Base-by-base conservation (phyloP, 2,329 filamentous ascomycete species). In the Exutisphaerella laricina region DNA sequence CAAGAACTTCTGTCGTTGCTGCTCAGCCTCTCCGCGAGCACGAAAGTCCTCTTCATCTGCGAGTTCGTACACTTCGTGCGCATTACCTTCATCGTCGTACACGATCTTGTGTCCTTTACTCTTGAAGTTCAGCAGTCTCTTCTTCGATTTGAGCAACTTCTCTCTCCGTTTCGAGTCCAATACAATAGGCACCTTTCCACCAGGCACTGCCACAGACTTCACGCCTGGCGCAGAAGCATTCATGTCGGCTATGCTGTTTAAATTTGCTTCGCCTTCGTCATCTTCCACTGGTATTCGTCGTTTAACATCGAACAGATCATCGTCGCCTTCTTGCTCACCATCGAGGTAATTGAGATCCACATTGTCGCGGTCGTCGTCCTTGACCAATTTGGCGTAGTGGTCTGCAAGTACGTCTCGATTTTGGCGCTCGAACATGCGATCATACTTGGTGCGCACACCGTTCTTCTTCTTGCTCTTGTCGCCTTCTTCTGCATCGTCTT, bases 351-450 rank as follows among this genome's bases (percentile, higher is more conserved):
- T 57, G 26, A 62, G 53, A 33, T 67, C 59, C 25, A 64, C 60
- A 23, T 62, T 57, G 22, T 61, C 61, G 2, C 66, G 60, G 17
- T 66, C 68, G 29, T 71, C 68, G 28, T 82, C 75, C 38, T 74
- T 74, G 47, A 97, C 81, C 50, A 98, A 76, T 60, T 90, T 95
- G 46, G 80, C 79, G 71, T 96, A 97, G 67, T 98, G 92, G 43
- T 84, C 81, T n/a, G 90, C 89, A 51, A 98, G 69, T 22, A 98
- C 85, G 61, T 96, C 89, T 66, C 97, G 90, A 66, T 98, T 98
- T 56, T 84, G 85, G 48, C 92, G 78, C 70, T 96, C 90, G 66
- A 97, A 96, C 92, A 98, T 97, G 56, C 88, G 84, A 66, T 98
- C 88, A 63, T 94, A 94, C 66, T 95, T 97, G 22, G 94, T 98